phyloP scores from a whole-genome alignment of 495 filamentous ascomycete species.

The Penicillium dipodomyicola region DNA sequence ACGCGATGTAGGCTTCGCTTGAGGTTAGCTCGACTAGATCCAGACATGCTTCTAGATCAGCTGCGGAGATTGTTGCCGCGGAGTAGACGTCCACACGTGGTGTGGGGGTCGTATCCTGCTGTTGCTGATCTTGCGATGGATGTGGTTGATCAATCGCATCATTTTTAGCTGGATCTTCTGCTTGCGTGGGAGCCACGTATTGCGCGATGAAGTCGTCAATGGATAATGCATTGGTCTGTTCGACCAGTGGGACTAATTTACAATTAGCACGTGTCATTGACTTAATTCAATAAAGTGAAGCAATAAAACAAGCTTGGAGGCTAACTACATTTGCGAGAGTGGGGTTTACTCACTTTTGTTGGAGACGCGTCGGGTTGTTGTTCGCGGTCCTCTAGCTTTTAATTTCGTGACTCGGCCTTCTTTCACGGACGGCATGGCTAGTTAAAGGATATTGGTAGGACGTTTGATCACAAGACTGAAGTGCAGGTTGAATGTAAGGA shows the following conservation, averaged over 20 bases:
- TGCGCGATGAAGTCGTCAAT: conserved; percentile 33
- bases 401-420: conserved; percentile 28
- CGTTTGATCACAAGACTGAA: neutral
- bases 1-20: conserved; percentile 60
- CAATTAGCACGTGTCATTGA: conserved; percentile 4
- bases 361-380: conserved; percentile 17
- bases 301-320: too few species aligned
- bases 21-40: conserved; percentile 70
- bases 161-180: neutral
- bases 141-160: neutral
- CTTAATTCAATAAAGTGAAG: too few species aligned
- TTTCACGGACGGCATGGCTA: conserved; percentile 24
- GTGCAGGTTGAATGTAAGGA: neutral
- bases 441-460: neutral
- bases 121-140: neutral
- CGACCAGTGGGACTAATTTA: conserved; percentile 35
- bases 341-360: conserved; percentile 19
- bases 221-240: conserved; percentile 42
- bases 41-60: conserved; percentile 66
- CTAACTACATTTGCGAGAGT: neutral
- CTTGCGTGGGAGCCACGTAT: conserved; percentile 26
- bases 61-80: conserved; percentile 42
- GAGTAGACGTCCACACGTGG: conserved; percentile 40
- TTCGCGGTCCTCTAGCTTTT: conserved; percentile 8
- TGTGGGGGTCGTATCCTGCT: neutral